A percentile compares a stretch with the other conserved stretches of the same genome.
phyloP scores from a whole-genome alignment of 176 grass and related monocot species.

The Cenchrus americanus region DNA sequence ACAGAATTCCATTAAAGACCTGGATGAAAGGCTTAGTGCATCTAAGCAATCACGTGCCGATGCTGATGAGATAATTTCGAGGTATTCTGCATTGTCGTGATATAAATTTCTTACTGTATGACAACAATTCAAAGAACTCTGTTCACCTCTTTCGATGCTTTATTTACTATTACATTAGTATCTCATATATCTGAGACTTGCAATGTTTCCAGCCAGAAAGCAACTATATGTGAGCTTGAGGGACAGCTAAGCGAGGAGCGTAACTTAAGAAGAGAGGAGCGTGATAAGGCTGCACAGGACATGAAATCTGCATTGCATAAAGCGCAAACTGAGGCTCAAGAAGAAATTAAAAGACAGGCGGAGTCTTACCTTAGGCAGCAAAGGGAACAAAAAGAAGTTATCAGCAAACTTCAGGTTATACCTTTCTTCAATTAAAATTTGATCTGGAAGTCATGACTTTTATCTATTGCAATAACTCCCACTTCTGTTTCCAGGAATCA shows the following conservation, averaged over 20 bases:
- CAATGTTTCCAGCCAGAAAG: conserved; percentile 79
- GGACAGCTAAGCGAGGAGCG: conserved; percentile 83
- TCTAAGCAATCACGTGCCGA: conserved; percentile 84
- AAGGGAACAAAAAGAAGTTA: conserved; percentile 89
- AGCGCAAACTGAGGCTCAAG: conserved; percentile 67
- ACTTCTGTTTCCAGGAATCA: conserved; percentile 61
- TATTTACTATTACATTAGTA: conserved; percentile 9
- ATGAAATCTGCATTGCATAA: conserved; percentile 83
- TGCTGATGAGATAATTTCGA: conserved; percentile 91
- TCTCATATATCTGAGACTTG: conserved; percentile 23
- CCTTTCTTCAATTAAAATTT: conserved; percentile 34
- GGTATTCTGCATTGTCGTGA: conserved; percentile 47
- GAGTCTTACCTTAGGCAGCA: conserved; percentile 77
- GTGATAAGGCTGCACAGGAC: conserved; percentile 77
- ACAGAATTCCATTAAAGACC: conserved; percentile 73
- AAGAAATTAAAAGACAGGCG: conserved; percentile 76
- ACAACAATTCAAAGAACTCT: neutral
- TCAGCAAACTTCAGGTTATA: conserved; percentile 84
- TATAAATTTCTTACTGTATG: neutral
- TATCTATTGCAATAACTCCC: conserved; percentile 19
- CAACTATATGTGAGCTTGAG: conserved; percentile 84
- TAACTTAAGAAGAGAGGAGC: conserved; percentile 87
- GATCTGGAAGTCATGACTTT: neutral
- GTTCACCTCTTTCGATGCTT: neutral
- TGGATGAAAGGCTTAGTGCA: conserved; percentile 80